A percentile compares a stretch with the other conserved stretches of the same genome.
Conservation (phyloP, 805 yeast genomes). For the Komagataella ulmi region DNA sequence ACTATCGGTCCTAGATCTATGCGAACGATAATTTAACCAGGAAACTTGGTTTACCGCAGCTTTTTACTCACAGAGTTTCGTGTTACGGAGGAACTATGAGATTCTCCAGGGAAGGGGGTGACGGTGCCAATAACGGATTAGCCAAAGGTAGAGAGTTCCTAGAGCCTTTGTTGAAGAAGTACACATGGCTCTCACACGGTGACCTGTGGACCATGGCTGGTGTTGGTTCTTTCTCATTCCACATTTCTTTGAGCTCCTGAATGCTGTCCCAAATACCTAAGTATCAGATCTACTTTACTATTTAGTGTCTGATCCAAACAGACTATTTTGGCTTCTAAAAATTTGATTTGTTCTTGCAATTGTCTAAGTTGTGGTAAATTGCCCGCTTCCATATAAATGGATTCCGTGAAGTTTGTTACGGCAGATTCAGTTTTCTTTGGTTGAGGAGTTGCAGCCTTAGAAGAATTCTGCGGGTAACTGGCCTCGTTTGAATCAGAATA, state of each 20-base stretch:
- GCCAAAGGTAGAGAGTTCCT: slow-evolving; percentile 42
- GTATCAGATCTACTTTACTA: neutral
- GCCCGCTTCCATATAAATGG: neutral
- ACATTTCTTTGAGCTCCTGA: neutral
- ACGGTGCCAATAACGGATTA: slow-evolving; percentile 36
- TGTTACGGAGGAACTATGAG: slow-evolving; percentile 44
- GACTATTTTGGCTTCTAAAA: neutral
- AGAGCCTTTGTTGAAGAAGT: slow-evolving; percentile 37
- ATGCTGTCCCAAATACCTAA: neutral
- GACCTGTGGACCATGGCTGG: slow-evolving; percentile 70
- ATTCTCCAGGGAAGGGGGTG: slow-evolving; percentile 33
- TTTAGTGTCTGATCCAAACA: neutral
- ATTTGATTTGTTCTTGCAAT: neutral
- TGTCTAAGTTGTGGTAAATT: neutral
- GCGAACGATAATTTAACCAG: no score
- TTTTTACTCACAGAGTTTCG: neutral
- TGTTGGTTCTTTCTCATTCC: slow-evolving; percentile 12
- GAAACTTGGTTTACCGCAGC: no score
- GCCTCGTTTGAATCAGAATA: neutral
- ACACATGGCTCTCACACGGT: slow-evolving; percentile 50
- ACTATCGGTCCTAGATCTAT: neutral
- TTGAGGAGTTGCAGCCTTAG: neutral
- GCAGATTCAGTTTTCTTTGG: neutral
- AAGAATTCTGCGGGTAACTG: neutral
- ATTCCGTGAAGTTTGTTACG: neutral